Conservation (phyloP, 2,329 filamentous ascomycete genomes). For the Fusarium nelsonii region DNA sequence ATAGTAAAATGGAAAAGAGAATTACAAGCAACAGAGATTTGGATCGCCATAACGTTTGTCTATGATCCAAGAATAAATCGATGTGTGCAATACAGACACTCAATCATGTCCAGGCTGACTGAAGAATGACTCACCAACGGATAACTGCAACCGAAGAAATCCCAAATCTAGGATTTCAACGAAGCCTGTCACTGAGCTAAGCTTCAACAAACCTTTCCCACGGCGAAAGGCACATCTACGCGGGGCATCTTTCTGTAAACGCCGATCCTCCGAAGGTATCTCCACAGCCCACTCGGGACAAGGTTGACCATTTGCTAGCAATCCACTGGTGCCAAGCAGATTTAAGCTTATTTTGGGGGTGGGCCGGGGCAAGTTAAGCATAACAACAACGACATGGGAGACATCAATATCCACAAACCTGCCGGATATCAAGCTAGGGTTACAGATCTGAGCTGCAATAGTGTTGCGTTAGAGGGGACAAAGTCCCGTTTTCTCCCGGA, state of each 20-base stretch:
- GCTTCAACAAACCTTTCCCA: not conserved
- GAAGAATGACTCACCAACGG: not conserved
- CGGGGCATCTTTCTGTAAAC: constrained; percentile 38
- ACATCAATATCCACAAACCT: not conserved
- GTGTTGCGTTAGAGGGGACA: not conserved
- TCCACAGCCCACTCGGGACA: constrained; percentile 15
- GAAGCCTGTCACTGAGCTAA: not conserved
- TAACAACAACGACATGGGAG: not conserved
- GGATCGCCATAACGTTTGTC: too few species aligned
- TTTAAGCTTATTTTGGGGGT: constrained; percentile 25
- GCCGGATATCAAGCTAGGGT: not conserved
- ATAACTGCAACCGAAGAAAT: not conserved
- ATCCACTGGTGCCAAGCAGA: constrained; percentile 25
- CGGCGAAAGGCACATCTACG: constrained; percentile 3
- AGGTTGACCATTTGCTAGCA: constrained; percentile 12
- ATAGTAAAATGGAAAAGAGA: too few species aligned
- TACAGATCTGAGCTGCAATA: not conserved
- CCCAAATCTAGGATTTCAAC: not conserved
- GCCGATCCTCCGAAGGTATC: constrained; percentile 40
- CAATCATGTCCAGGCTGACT: not conserved
- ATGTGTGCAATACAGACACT: too few species aligned
- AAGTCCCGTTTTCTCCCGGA: constrained; percentile 28
- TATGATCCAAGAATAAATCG: too few species aligned
- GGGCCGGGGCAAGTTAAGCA: constrained; percentile 2
- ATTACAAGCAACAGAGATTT: too few species aligned